Evolutionary conservation across 2,329 filamentous ascomycete genomes (phyloP).

Genomic region (Neoascochyta sp.): DNA sequence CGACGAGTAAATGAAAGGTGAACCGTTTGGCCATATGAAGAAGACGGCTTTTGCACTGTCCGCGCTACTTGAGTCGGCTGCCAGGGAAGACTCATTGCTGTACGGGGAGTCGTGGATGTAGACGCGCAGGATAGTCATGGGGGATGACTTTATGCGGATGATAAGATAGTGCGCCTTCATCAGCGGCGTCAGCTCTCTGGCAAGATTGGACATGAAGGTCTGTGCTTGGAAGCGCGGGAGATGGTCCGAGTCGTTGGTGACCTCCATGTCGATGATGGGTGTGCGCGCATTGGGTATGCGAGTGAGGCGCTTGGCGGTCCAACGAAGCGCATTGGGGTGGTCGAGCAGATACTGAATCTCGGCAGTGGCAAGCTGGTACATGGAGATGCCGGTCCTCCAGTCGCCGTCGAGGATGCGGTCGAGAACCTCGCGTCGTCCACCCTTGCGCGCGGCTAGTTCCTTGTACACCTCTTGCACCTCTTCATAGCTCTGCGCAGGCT

Average conservation of each 20-base stretch:
- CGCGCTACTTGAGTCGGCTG: slow-evolving; percentile 31
- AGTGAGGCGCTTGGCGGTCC: slow-evolving; percentile 52
- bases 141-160: slow-evolving; percentile 64
- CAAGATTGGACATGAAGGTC: slow-evolving; percentile 73
- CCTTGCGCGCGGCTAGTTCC: slow-evolving; percentile 42
- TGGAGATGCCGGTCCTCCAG: slow-evolving; percentile 54
- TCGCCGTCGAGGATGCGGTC: slow-evolving; percentile 56
- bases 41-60: slow-evolving; percentile 71
- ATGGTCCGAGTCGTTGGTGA: slow-evolving; percentile 37
- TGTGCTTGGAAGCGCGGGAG: slow-evolving; percentile 73
- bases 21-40: slow-evolving; percentile 76
- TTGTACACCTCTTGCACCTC: slow-evolving; percentile 58
- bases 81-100: slow-evolving; percentile 49
- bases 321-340: slow-evolving; percentile 50
- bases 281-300: slow-evolving; percentile 28
- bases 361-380: slow-evolving; percentile 54
- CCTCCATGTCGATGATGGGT: slow-evolving; percentile 34
- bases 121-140: slow-evolving; percentile 71
- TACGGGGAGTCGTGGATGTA: slow-evolving; percentile 80
- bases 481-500: slow-evolving; percentile 61
- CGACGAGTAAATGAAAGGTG: slow-evolving; percentile 68
- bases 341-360: slow-evolving; percentile 54
- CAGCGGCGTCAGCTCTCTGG: slow-evolving; percentile 69
- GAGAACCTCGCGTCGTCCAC: slow-evolving; percentile 52
- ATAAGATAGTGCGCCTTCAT: slow-evolving; percentile 83